phyloP scores from a whole-genome alignment of 768 basidiomycete genomes.

The Mycena rosella region DNA sequence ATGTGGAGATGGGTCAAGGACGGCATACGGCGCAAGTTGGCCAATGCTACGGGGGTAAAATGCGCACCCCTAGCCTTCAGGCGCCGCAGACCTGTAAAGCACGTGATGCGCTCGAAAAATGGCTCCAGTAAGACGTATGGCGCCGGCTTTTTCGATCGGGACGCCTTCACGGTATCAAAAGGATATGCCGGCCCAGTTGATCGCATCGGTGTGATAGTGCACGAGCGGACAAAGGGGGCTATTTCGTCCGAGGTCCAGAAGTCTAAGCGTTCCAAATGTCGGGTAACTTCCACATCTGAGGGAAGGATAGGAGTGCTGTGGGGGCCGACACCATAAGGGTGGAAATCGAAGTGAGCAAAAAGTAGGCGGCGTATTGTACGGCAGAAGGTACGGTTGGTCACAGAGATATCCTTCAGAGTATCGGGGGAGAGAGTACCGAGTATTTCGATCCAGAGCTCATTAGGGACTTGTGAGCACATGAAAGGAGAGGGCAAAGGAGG shows the following conservation, averaged over 20 bases:
- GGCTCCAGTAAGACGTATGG: slow-evolving; percentile 1
- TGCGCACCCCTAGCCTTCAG: background rate
- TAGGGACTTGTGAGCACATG: background rate
- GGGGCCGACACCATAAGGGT: background rate
- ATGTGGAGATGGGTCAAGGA: background rate
- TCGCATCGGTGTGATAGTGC: slow-evolving; percentile 1
- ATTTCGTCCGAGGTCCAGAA: too few species aligned
- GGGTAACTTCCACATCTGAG: too few species aligned
- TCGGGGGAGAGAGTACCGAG: background rate
- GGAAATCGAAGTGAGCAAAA: background rate
- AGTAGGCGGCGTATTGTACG: background rate
- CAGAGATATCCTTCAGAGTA: background rate
- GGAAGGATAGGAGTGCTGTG: background rate
- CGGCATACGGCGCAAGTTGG: slow-evolving; percentile 1
- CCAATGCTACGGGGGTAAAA: background rate
- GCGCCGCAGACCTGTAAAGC: background rate
- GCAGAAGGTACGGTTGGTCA: background rate
- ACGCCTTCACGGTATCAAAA: background rate
- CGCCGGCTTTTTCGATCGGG: background rate
- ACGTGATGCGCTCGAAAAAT: background rate
- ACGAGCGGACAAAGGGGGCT: too few species aligned
- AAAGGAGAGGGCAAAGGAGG: too few species aligned
- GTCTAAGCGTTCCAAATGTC: too few species aligned
- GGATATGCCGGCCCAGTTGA: too few species aligned
- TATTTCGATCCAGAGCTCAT: slow-evolving; percentile 8